Conservation (phyloP, 2,329 filamentous ascomycete genomes). For the Lachnellula willkommii region DNA sequence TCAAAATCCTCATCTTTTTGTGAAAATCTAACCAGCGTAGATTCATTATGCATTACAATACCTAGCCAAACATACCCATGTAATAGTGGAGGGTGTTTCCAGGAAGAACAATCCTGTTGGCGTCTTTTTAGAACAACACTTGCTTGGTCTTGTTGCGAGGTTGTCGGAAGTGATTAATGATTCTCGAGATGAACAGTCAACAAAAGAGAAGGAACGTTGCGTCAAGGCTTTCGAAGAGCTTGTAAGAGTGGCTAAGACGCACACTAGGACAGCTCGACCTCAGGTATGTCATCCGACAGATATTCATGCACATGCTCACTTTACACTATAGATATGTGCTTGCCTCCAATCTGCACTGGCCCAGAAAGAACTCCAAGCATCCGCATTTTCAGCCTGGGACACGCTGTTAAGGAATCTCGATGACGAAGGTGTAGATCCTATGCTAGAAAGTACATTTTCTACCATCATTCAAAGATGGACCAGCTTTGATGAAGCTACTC, state of each 20-base stretch:
- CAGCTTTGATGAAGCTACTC: slow-evolving; percentile 56
- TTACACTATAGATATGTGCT: slow-evolving; percentile 66
- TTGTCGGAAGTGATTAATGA: slow-evolving; percentile 78
- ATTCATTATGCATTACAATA: slow-evolving; percentile 33
- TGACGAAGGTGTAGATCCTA: slow-evolving; percentile 69
- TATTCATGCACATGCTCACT: slow-evolving; percentile 36
- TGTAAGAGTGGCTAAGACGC: slow-evolving; percentile 67
- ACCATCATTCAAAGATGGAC: slow-evolving; percentile 79
- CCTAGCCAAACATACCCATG: slow-evolving; percentile 34
- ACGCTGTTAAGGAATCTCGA: slow-evolving; percentile 70
- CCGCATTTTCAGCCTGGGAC: slow-evolving; percentile 80
- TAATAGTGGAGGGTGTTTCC: slow-evolving; percentile 23
- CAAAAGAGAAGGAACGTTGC: slow-evolving; percentile 67
- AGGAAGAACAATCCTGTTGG: slow-evolving; percentile 56
- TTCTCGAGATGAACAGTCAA: slow-evolving; percentile 48
- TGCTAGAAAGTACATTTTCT: slow-evolving; percentile 86
- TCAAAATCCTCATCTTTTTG: neutral
- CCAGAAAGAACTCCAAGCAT: slow-evolving; percentile 66
- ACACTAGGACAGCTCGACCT: slow-evolving; percentile 74
- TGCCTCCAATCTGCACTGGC: slow-evolving; percentile 81
- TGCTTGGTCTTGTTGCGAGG: slow-evolving; percentile 79
- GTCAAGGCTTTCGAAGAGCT: slow-evolving; percentile 84
- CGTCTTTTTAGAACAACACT: slow-evolving; percentile 73
- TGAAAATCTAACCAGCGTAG: slow-evolving; percentile 13
- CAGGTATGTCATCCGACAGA: slow-evolving; percentile 56